Percentiles rank a stretch among this genome's conserved stretches.
Conservation (phyloP, 176 grass and related monocot species). For the Secale cereale region DNA sequence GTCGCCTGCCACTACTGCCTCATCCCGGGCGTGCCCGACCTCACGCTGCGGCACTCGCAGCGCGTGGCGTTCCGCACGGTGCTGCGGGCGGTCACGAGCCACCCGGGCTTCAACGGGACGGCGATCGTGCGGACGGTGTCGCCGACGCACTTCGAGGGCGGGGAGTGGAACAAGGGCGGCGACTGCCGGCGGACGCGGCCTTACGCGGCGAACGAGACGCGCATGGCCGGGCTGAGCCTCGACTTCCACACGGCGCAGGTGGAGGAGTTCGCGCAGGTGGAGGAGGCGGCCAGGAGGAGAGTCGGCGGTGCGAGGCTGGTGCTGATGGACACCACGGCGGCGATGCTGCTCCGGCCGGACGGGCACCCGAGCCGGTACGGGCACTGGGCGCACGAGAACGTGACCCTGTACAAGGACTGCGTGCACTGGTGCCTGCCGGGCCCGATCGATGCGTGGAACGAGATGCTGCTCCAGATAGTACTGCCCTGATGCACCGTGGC, state of each 20-base stretch:
- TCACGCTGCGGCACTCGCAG: conserved; percentile 36
- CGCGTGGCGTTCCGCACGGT: conserved; percentile 33
- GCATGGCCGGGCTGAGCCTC: conserved; percentile 24
- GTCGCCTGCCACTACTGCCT: conserved; percentile 51
- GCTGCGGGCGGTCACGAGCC: background rate
- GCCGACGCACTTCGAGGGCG: conserved; percentile 74
- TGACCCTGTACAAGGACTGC: conserved; percentile 49
- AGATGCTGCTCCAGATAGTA: conserved; percentile 46
- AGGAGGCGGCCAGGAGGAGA: background rate
- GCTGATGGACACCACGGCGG: conserved; percentile 63
- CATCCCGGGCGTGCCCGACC: conserved; percentile 39
- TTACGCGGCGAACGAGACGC: conserved; percentile 4
- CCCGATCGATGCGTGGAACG: conserved; percentile 55
- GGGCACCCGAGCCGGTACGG: conserved; percentile 63
- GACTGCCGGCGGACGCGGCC: conserved; percentile 52
- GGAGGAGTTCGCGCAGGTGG: conserved; percentile 48
- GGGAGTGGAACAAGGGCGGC: conserved; percentile 63
- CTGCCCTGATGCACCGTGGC: too few species aligned
- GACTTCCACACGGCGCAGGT: conserved; percentile 46
- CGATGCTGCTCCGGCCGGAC: conserved; percentile 52
- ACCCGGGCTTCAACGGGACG: background rate
- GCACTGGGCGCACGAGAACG: conserved; percentile 38
- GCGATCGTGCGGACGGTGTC: conserved; percentile 53
- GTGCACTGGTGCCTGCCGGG: conserved; percentile 71
- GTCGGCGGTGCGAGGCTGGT: conserved; percentile 9